Percentiles rank a stretch among this genome's conserved stretches.
These are phyloP conservation scores for Aspergillus intermedius DNA, from an alignment of 2,329 filamentous ascomycete species.

Conservation along the genomic window DNA sequence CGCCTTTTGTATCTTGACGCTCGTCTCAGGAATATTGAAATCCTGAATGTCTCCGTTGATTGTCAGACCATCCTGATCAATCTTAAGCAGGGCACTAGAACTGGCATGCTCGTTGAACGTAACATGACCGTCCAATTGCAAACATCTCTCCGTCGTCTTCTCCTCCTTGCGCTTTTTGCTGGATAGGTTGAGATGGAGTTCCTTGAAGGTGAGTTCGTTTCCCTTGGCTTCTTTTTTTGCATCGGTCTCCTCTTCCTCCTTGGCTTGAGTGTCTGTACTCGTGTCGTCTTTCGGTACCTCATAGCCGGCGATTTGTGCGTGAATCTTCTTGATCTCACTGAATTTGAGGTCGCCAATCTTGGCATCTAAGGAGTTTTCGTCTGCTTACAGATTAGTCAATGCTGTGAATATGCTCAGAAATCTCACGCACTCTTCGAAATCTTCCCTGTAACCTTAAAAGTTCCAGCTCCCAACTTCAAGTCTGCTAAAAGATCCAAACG, in stretches of 20 bases:
- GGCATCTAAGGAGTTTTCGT: neutral
- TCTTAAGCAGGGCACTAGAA: neutral
- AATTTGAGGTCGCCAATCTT: neutral
- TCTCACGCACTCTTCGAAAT: neutral
- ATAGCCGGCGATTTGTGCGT: neutral
- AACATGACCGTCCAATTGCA: neutral
- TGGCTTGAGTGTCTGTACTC: neutral
- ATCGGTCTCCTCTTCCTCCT: neutral
- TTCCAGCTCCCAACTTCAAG: neutral
- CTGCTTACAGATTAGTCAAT: neutral
- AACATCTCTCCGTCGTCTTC: neutral
- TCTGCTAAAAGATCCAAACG: neutral
- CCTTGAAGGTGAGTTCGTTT: neutral
- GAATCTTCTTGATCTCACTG: neutral
- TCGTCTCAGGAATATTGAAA: neutral
- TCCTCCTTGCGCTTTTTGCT: neutral
- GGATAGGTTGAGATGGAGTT: neutral
- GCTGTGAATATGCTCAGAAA: neutral
- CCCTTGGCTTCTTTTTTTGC: neutral
- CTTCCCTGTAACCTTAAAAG: neutral
- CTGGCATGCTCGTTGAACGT: neutral
- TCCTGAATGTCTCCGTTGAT: neutral
- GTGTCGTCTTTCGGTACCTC: neutral
- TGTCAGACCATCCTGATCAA: neutral
- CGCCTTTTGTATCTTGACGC: neutral